A percentile compares a stretch with the other conserved stretches of the same genome.
Conservation (phyloP, 495 filamentous ascomycete species). For the Penicillium dipodomyicola region DNA sequence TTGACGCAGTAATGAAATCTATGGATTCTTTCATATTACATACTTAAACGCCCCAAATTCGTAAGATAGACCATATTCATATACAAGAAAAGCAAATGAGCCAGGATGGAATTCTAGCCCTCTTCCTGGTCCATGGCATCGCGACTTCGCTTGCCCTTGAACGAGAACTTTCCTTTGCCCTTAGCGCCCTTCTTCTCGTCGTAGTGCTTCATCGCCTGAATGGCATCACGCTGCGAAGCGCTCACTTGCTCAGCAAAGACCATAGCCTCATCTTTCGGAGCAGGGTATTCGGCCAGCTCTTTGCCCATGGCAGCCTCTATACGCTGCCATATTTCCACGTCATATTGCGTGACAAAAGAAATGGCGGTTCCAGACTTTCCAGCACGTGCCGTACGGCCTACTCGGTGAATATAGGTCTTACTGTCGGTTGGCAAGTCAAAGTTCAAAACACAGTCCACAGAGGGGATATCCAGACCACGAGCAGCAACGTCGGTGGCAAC, state of each 20-base stretch:
- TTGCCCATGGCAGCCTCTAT: conserved; percentile 81
- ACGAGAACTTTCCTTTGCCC: conserved; percentile 56
- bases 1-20: conserved; percentile 26
- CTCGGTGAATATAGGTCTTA: conserved; percentile 94
- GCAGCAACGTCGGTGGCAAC: conserved; percentile 97
- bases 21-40: conserved; percentile 13
- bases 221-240: conserved; percentile 79
- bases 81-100: not conserved
- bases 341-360: conserved; percentile 84
- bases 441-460: conserved; percentile 86
- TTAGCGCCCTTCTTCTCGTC: conserved; percentile 73
- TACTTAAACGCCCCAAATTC: conserved; percentile 3
- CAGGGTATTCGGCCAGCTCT: conserved; percentile 66
- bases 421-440: conserved; percentile 77
- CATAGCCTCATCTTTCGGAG: conserved; percentile 82
- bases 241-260: conserved; percentile 61
- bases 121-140: conserved; percentile 88
- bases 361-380: conserved; percentile 84
- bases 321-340: conserved; percentile 79
- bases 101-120: conserved; percentile 24
- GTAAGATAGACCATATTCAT: conserved; percentile 1
- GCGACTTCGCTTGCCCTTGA: conserved; percentile 55
- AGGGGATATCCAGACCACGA: conserved; percentile 90
- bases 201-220: conserved; percentile 76
- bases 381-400: conserved; percentile 89